phyloP scores from a whole-genome alignment of 345 rosid species.

The Eucalyptus pauciflora region DNA sequence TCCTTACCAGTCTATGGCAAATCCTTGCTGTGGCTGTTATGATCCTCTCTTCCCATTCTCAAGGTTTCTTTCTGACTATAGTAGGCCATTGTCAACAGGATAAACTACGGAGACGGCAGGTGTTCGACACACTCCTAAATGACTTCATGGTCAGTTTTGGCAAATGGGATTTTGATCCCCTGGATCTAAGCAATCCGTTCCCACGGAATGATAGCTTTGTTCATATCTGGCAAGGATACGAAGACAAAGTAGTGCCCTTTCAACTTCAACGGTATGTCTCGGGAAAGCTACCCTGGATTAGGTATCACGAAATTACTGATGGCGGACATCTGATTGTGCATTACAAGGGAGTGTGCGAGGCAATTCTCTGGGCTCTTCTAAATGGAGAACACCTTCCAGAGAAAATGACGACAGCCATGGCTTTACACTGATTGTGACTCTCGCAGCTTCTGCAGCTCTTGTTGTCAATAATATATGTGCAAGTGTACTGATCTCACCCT shows the following conservation, averaged over 20 bases:
- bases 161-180: conserved; percentile 83
- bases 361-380: conserved; percentile 52
- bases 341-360: conserved; percentile 57
- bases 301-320: conserved; percentile 68
- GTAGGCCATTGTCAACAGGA: conserved; percentile 14
- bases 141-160: conserved; percentile 57
- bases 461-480: background rate
- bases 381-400: conserved; percentile 44
- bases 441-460: background rate
- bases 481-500: background rate
- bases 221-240: conserved; percentile 86
- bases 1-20: background rate
- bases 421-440: background rate
- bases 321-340: conserved; percentile 91
- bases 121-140: conserved; percentile 43
- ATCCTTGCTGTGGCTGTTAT: background rate
- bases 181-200: conserved; percentile 42
- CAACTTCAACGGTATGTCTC: conserved; percentile 64
- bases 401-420: background rate
- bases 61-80: background rate
- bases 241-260: conserved; percentile 78
- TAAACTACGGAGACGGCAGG: conserved; percentile 25
- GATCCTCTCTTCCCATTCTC: background rate
- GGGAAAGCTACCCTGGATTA: conserved; percentile 62
- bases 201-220: conserved; percentile 26